Percentiles rank a stretch among this genome's conserved stretches.
phyloP scores from a whole-genome alignment of 345 rosid species.

The Salix koriyanagi region DNA sequence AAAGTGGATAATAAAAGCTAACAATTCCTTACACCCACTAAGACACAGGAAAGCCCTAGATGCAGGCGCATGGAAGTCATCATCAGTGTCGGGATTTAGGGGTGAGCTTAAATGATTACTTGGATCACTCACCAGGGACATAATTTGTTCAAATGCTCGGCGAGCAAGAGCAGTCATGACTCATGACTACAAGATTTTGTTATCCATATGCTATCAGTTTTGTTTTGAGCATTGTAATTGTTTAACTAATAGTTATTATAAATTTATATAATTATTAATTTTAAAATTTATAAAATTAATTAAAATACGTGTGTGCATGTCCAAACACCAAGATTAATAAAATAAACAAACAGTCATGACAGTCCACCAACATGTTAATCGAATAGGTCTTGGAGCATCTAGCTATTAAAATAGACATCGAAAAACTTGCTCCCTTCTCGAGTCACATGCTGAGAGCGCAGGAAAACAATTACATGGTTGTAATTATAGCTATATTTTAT shows the following conservation, averaged over 20 bases:
- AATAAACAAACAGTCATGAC: not conserved
- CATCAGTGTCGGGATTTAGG: not conserved
- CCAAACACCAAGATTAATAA: no score
- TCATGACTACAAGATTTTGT: no score
- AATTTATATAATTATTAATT: no score
- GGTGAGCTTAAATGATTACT: not conserved
- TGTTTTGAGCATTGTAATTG: no score
- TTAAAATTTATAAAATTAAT: no score
- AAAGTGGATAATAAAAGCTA: no score
- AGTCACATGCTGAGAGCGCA: not conserved
- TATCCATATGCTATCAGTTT: no score
- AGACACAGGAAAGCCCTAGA: not conserved
- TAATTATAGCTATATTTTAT: not conserved
- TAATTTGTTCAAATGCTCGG: not conserved
- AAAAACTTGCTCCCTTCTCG: not conserved
- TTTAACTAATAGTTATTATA: no score
- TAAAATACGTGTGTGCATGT: fast-evolving
- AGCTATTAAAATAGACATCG: not conserved
- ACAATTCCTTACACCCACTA: no score
- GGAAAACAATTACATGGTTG: not conserved
- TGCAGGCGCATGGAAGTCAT: not conserved
- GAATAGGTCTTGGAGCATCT: not conserved
- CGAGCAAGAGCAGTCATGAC: not conserved
- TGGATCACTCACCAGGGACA: not conserved
- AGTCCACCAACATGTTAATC: not conserved